A percentile compares a stretch with the other conserved stretches of the same genome.
Conservation (phyloP, 495 filamentous ascomycete species). For the Physcia stellaris region DNA sequence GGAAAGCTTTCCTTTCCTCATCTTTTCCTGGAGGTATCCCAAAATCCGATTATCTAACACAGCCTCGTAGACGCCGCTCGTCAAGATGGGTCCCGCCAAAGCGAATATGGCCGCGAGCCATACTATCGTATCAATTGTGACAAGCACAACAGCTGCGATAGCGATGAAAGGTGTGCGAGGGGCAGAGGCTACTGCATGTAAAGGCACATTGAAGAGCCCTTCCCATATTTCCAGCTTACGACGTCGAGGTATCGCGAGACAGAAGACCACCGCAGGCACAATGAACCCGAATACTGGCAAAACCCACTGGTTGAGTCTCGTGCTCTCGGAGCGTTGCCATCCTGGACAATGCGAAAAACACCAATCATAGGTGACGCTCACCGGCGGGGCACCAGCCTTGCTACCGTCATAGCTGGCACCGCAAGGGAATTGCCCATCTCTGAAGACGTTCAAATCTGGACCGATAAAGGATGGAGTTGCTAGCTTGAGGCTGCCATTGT, state of each 20-base stretch:
- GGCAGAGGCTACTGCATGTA: conserved; percentile 1
- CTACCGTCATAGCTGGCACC: conserved; percentile 20
- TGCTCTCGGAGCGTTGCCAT: conserved; percentile 18
- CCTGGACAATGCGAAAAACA: conserved; percentile 14
- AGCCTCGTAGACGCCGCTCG: conserved; percentile 28
- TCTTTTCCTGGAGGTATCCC: conserved; percentile 1
- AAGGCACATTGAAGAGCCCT: conserved; percentile 13
- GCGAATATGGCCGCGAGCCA: conserved; percentile 26
- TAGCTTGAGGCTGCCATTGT: too few relatives aligned
- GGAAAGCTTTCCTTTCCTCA: conserved; percentile 8
- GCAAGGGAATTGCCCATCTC: conserved; percentile 21
- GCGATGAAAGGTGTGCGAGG: conserved; percentile 2
- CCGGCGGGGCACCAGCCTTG: conserved; percentile 16
- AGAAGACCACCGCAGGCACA: conserved; percentile 19
- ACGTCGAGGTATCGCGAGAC: conserved; percentile 19
- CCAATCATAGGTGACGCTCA: conserved; percentile 17
- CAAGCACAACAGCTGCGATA: conserved; percentile 15
- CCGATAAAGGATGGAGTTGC: too few relatives aligned
- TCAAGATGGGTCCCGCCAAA: conserved; percentile 25
- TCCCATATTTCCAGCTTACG: conserved; percentile 19
- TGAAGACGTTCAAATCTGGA: neutral
- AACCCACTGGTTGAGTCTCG: too few relatives aligned
- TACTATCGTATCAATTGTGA: conserved; percentile 21
- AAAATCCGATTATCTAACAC: conserved; percentile 18
- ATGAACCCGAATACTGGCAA: conserved; percentile 23